Percentiles rank a stretch among this genome's conserved stretches.
phyloP scores from a whole-genome alignment of 1,139 yeast species.

The Scheffersomyces stambukii region DNA sequence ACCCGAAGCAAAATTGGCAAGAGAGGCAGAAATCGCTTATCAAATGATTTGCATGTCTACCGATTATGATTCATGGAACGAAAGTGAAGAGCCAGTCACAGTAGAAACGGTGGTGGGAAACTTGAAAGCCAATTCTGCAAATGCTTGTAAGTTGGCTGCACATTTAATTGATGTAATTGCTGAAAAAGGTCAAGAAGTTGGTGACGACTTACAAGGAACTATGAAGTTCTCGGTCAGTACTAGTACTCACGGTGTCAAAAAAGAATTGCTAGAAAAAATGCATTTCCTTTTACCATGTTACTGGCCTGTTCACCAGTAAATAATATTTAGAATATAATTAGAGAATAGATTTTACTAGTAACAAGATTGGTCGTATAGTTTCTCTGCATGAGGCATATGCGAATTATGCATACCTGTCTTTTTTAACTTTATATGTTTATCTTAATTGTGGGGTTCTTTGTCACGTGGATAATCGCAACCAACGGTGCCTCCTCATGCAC shows the following conservation, averaged over 20 bases:
- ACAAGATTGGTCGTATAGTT: too few relatives aligned
- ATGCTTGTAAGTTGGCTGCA: slow-evolving; percentile 77
- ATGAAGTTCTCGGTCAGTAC: slow-evolving; percentile 85
- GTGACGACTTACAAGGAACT: slow-evolving; percentile 65
- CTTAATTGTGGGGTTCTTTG: too few relatives aligned
- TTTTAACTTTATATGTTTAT: too few relatives aligned
- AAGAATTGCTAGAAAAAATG: slow-evolving; percentile 72
- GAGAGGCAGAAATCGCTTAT: slow-evolving; percentile 94
- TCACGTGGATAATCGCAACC: too few relatives aligned
- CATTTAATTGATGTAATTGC: slow-evolving; percentile 65
- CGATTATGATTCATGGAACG: slow-evolving; percentile 98
- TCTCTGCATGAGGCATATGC: too few relatives aligned
- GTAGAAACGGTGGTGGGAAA: slow-evolving; percentile 94
- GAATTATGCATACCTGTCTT: too few relatives aligned
- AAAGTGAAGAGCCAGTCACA: slow-evolving; percentile 90
- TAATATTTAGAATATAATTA: too few relatives aligned
- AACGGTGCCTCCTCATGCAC: too few relatives aligned
- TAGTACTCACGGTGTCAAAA: slow-evolving; percentile 67
- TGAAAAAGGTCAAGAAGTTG: slow-evolving; percentile 52
- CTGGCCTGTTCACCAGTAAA: too few relatives aligned
- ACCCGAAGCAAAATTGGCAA: slow-evolving; percentile 94
- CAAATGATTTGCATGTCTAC: slow-evolving; percentile 99
- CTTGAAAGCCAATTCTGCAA: slow-evolving; percentile 78
- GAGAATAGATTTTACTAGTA: too few relatives aligned
- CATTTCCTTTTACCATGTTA: slow-evolving; percentile 91